These are phyloP conservation scores for Friedmanniomyces endolithicus DNA, from an alignment of 495 filamentous ascomycete genomes.

Conservation along the genomic window DNA sequence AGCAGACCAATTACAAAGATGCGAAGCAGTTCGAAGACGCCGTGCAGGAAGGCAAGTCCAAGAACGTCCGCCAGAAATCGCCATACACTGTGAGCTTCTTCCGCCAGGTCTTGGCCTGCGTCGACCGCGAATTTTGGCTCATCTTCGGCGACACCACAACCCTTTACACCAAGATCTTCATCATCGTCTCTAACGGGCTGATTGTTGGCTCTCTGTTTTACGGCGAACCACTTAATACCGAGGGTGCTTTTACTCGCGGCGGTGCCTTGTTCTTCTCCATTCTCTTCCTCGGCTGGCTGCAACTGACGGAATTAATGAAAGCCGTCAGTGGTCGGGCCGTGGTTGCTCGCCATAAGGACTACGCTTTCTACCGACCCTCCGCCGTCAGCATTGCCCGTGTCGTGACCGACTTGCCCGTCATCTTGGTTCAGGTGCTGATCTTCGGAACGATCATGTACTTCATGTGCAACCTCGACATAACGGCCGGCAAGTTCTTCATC, in stretches of 20 bases:
- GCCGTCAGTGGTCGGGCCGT: constrained; percentile 52
- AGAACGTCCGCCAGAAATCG: constrained; percentile 54
- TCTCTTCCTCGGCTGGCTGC: constrained; percentile 64
- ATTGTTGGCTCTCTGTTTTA: constrained; percentile 67
- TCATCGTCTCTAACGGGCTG: constrained; percentile 60
- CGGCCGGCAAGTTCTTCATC: constrained; percentile 60
- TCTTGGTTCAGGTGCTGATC: constrained; percentile 49
- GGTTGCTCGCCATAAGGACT: constrained; percentile 54
- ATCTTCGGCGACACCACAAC: constrained; percentile 59
- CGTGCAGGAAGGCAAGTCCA: constrained; percentile 57
- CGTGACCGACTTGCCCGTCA: constrained; percentile 54
- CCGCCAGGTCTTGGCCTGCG: constrained; percentile 57
- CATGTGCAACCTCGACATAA: constrained; percentile 39
- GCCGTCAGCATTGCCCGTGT: constrained; percentile 58
- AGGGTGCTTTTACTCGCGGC: constrained; percentile 55
- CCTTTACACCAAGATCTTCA: constrained; percentile 65
- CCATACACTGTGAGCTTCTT: constrained; percentile 58
- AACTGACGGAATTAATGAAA: constrained; percentile 57
- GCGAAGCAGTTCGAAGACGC: constrained; percentile 57
- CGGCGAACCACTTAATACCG: constrained; percentile 48
- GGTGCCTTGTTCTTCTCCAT: constrained; percentile 64
- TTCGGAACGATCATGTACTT: constrained; percentile 37
- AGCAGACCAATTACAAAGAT: constrained; percentile 48
- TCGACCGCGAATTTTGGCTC: constrained; percentile 64
- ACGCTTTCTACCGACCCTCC: constrained; percentile 68